Percentiles rank a stretch among this genome's conserved stretches.
phyloP scores from a whole-genome alignment of 306 rosid species.

The Gillenia trifoliata region DNA sequence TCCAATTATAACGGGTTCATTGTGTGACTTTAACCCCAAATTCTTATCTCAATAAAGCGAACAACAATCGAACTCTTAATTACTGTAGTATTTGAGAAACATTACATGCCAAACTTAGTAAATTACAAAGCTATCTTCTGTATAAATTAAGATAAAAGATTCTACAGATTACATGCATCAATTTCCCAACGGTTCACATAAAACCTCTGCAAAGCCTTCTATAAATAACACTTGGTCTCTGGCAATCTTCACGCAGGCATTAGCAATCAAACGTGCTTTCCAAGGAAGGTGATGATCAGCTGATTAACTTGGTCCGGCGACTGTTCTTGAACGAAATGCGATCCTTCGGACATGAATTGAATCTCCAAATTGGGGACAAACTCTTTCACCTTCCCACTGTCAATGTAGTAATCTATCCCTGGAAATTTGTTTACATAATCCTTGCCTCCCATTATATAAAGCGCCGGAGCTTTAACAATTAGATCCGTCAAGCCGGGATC shows the following conservation, averaged over 20 bases:
- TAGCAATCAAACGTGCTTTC: slow-evolving; percentile 43
- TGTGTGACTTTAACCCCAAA: too few species aligned
- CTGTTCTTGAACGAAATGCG: slow-evolving; percentile 84
- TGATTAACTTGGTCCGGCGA: slow-evolving; percentile 55
- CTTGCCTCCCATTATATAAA: slow-evolving; percentile 57
- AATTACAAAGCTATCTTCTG: neutral
- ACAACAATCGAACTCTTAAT: too few species aligned
- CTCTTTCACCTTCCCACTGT: slow-evolving; percentile 53
- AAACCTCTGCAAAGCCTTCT: neutral
- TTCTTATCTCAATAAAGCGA: too few species aligned
- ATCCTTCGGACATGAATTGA: slow-evolving; percentile 55
- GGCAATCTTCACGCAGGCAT: neutral
- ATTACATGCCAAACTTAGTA: too few species aligned
- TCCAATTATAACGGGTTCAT: too few species aligned
- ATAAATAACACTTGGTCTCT: neutral
- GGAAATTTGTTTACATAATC: slow-evolving; percentile 63
- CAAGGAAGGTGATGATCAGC: slow-evolving; percentile 55
- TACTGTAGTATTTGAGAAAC: too few species aligned
- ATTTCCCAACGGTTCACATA: neutral
- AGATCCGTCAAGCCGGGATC: slow-evolving; percentile 35
- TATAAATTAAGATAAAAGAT: neutral
- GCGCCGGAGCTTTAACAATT: slow-evolving; percentile 43
- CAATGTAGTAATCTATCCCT: slow-evolving; percentile 48
- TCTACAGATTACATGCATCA: neutral
- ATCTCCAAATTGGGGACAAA: slow-evolving; percentile 55